Evolutionary conservation across 176 grass and related monocot species (phyloP).

Genomic region (Rhynchospora tenuis): DNA sequence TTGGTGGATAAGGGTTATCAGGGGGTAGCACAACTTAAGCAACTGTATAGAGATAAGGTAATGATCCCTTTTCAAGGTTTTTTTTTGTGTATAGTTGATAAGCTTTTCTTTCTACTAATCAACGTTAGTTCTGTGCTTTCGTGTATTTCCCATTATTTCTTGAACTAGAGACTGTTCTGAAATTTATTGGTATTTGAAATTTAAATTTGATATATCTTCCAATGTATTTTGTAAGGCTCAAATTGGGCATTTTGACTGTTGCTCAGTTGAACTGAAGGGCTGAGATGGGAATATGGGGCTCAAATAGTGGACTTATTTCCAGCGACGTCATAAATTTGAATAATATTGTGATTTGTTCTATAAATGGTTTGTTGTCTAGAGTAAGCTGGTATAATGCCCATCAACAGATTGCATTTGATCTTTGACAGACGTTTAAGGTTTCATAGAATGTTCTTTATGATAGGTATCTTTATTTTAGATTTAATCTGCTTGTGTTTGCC

Average conservation of each 20-base stretch:
- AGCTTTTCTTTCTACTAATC: background rate
- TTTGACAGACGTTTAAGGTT: background rate
- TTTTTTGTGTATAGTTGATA: no score
- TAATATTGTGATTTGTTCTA: background rate
- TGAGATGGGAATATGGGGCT: background rate
- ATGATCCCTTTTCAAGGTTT: background rate
- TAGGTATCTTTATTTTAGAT: background rate
- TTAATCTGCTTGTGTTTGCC: background rate
- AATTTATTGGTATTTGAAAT: background rate
- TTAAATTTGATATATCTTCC: background rate
- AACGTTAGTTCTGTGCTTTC: background rate
- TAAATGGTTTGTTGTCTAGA: background rate
- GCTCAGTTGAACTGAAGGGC: background rate
- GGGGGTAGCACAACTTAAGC: slow-evolving; percentile 67
- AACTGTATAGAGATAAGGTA: slow-evolving; percentile 90
- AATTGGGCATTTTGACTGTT: background rate
- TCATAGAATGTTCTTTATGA: background rate
- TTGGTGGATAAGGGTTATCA: slow-evolving; percentile 84
- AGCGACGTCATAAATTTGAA: background rate
- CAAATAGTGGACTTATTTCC: background rate
- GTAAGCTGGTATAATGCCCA: background rate
- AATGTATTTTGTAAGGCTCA: background rate
- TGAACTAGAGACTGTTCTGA: background rate
- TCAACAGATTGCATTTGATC: background rate
- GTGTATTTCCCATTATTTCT: background rate